These are phyloP conservation scores for Achlya hypogyna DNA, from an alignment of 352 stramenopile genomes.

Conservation along the genomic window DNA sequence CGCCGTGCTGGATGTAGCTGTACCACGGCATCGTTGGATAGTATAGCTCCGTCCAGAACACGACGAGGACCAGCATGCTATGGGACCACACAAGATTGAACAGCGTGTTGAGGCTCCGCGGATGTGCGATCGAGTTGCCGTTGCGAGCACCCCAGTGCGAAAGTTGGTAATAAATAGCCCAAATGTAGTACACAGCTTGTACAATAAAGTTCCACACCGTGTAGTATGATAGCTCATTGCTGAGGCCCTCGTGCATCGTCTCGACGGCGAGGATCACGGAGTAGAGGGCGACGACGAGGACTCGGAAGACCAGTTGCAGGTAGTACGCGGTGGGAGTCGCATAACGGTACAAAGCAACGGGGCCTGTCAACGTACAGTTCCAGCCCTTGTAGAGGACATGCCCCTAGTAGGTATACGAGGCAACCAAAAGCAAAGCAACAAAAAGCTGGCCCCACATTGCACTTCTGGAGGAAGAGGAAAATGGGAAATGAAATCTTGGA, in stretches of 20 bases:
- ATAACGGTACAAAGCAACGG: background rate
- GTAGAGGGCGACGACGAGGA: background rate
- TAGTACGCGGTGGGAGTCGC: background rate
- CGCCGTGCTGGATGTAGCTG: conserved; percentile 4
- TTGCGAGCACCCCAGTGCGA: background rate
- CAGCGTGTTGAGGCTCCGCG: background rate
- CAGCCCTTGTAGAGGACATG: background rate
- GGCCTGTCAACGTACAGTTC: background rate
- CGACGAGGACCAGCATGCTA: conserved; percentile 10
- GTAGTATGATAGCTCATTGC: background rate
- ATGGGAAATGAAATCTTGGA: too few species aligned
- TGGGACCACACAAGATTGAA: conserved; percentile 3
- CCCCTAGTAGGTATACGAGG: background rate
- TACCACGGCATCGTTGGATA: background rate
- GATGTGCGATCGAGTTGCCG: background rate
- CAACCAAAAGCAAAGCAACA: background rate
- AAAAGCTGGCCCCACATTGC: background rate
- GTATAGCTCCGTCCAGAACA: conserved; percentile 3
- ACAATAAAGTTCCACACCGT: conserved; percentile 16
- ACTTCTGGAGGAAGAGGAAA: too few species aligned
- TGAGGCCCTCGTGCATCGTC: background rate
- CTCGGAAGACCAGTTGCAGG: background rate
- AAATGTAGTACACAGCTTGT: conserved; percentile 1
- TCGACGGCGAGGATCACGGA: background rate
- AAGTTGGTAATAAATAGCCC: background rate